Conservation (phyloP, 345 rosid species). For the Populus euphratica region DNA sequence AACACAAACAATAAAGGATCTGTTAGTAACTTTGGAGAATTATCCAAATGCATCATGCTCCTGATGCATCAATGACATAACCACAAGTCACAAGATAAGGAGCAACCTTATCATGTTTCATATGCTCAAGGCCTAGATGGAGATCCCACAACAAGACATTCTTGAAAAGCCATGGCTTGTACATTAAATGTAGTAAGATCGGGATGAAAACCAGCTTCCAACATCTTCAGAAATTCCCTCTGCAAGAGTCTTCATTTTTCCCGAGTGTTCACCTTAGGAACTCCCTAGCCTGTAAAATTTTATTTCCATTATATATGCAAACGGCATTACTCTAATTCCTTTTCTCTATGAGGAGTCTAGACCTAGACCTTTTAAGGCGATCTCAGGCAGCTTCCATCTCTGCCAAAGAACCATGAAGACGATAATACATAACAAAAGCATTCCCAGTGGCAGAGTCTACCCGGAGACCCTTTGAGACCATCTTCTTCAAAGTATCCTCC, state of each 20-base stretch:
- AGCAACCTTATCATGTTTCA: constrained; percentile 52
- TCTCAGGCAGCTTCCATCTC: constrained; percentile 63
- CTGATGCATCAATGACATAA: constrained; percentile 69
- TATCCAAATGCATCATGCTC: constrained; percentile 47
- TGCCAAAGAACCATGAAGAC: constrained; percentile 45
- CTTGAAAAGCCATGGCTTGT: constrained; percentile 67
- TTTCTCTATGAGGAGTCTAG: constrained; percentile 49
- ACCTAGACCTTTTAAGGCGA: constrained; percentile 43
- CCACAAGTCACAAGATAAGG: constrained; percentile 83
- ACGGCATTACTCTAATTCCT: constrained; percentile 56
- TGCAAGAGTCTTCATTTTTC: constrained; percentile 33
- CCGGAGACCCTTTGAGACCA: constrained; percentile 42
- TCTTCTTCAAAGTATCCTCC: constrained; percentile 46
- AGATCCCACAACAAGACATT: constrained; percentile 88
- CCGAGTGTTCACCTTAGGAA: constrained; percentile 29
- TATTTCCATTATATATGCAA: constrained; percentile 41
- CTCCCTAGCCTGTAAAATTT: constrained; percentile 57
- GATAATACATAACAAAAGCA: constrained; percentile 47
- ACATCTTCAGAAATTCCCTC: constrained; percentile 62
- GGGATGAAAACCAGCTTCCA: constrained; percentile 58
- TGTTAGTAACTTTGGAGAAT: constrained; percentile 43
- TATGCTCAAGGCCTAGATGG: constrained; percentile 80
- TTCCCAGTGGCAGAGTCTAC: constrained; percentile 50
- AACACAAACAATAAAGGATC: constrained; percentile 62
- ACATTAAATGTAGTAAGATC: constrained; percentile 77